Evolutionary conservation across 129 eudicot genomes (phyloP), one percentile per base, ranked within the genome.

Genomic region (Helichrysum umbraculigerum): DNA sequence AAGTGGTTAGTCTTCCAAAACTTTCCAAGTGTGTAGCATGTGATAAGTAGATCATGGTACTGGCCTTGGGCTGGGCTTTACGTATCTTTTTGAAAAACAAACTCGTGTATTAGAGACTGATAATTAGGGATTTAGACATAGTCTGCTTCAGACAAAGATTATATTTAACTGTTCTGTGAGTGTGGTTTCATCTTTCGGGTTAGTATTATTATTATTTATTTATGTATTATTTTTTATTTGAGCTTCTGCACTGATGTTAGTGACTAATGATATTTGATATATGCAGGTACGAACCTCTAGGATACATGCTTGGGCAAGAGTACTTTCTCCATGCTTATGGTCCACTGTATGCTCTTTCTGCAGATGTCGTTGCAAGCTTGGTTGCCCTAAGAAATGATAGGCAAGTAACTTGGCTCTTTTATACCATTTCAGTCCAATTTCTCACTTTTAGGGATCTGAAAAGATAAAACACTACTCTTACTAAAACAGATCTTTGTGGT

Each of bases 311-410:
- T 71, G 89, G 89, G 58, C 58, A 73, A 68, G 89, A 81, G 37
- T 88, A 88, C 83, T 85, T 88, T 82, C 79, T 88, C 74, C 87
- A 83, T 78, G 92, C 87, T 30, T 85, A 88, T 81, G 89, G 89
- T 80, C 92, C 92, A 52, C 74, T 88, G 3, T 88, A 85, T 83
- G 76, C 76, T 88, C 89, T 88, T 52, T 88, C 94, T 57, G 87
- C 90, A 35, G 94, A 82, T 29, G 94, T 86, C 25, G 94, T 88
- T 33, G 84, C 91, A 50, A 83, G 87, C 56, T 72, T 88, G 79
- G 87, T 78, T 72, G 77, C 79, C 71, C 77, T 85, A 17, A 86
- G 82, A 72, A 88, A 88, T 44, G 84, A 88, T 72, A 88, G 94
- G 94, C 81, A 28, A 73, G 85, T 65, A 41, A 20, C 61, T 64